These are phyloP conservation scores for Immersiella caudata DNA, from an alignment of 495 filamentous ascomycete genomes.

Conservation along the genomic window DNA sequence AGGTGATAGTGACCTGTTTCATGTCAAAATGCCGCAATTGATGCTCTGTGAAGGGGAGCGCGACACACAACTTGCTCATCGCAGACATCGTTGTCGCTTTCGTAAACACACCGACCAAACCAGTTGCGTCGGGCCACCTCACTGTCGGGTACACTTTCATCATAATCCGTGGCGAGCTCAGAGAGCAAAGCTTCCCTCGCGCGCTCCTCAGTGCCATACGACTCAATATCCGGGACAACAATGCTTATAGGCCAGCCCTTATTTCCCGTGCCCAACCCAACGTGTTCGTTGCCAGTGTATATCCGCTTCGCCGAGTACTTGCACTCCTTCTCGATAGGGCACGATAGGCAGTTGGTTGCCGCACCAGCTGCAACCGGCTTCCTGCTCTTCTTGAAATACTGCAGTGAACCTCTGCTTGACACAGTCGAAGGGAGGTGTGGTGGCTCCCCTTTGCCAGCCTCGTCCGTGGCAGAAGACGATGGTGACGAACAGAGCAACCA, in stretches of 20 bases:
- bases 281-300: slow-evolving; percentile 60
- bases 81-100: slow-evolving; percentile 85
- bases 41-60: neutral
- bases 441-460: slow-evolving; percentile 32
- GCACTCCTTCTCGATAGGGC: slow-evolving; percentile 70
- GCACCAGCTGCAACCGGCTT: slow-evolving; percentile 74
- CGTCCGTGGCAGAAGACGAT: slow-evolving; percentile 30
- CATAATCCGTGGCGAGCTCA: slow-evolving; percentile 71
- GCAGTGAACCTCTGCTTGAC: slow-evolving; percentile 69
- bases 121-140: slow-evolving; percentile 67
- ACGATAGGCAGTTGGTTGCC: slow-evolving; percentile 88
- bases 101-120: slow-evolving; percentile 95
- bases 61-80: slow-evolving; percentile 82
- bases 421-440: slow-evolving; percentile 76
- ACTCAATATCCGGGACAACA: slow-evolving; percentile 89
- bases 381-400: slow-evolving; percentile 69
- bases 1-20: slow-evolving; percentile 57
- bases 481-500: slow-evolving; percentile 80
- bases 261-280: slow-evolving; percentile 57
- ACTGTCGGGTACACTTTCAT: slow-evolving; percentile 47
- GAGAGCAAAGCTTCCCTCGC: slow-evolving; percentile 47
- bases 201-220: slow-evolving; percentile 51
- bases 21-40: neutral
- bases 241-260: slow-evolving; percentile 82
- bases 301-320: slow-evolving; percentile 81